phyloP scores from a whole-genome alignment of 768 basidiomycete species.

The Fomitopsis pulvina region DNA sequence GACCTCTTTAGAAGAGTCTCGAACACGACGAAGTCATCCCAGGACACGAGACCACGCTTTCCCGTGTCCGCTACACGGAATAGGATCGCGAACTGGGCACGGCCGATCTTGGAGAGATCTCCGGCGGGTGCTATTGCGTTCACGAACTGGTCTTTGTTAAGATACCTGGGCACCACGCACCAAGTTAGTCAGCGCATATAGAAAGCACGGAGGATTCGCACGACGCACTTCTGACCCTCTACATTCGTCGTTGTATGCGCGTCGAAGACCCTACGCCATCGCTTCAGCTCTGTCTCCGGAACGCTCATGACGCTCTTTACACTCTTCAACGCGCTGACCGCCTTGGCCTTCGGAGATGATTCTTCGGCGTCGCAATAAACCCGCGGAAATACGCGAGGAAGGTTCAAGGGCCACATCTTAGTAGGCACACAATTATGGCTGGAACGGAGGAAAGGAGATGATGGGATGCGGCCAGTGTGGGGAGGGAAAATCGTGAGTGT shows the following conservation, averaged over 20 bases:
- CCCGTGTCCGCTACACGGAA: slow-evolving; percentile 84
- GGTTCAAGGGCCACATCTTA: slow-evolving; percentile 22
- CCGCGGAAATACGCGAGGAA: slow-evolving; percentile 40
- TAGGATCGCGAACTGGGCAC: slow-evolving; percentile 83
- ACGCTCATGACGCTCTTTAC: slow-evolving; percentile 64
- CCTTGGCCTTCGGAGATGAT: slow-evolving; percentile 35
- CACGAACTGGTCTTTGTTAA: slow-evolving; percentile 85
- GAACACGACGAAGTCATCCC: slow-evolving; percentile 96
- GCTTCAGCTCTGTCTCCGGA: slow-evolving; percentile 78
- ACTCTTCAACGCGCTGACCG: slow-evolving; percentile 41
- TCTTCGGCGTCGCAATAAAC: slow-evolving; percentile 46
- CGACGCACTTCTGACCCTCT: slow-evolving; percentile 75
- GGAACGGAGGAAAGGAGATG: background rate
- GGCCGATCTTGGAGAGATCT: slow-evolving; percentile 81
- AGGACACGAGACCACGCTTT: slow-evolving; percentile 72
- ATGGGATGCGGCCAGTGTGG: slow-evolving; percentile 10
- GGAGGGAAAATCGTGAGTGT: background rate
- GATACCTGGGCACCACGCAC: slow-evolving; percentile 48
- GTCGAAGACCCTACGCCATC: slow-evolving; percentile 89
- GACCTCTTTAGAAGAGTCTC: slow-evolving; percentile 90
- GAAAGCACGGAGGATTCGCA: background rate
- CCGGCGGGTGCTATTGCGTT: slow-evolving; percentile 88
- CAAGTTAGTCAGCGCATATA: background rate
- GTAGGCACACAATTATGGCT: background rate
- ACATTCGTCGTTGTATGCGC: slow-evolving; percentile 64